phyloP scores from a whole-genome alignment of 2,329 filamentous ascomycete species.

The Pseudopithomyces maydicus region DNA sequence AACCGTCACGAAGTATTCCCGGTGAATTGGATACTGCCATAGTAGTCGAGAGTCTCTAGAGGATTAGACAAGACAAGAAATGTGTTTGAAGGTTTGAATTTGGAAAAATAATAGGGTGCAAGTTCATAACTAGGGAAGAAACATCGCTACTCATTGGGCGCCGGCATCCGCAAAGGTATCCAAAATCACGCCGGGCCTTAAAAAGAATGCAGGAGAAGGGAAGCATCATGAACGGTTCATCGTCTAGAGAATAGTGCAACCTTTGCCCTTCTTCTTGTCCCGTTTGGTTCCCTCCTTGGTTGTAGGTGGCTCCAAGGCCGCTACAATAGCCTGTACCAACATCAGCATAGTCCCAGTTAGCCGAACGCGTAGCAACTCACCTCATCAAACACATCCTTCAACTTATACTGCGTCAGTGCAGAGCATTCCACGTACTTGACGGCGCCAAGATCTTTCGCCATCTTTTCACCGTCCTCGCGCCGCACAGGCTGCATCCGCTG shows the following conservation, averaged over 20 bases:
- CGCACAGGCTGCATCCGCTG: slow-evolving; percentile 95
- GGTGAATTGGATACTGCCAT: too few relatives aligned
- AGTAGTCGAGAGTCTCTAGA: background rate
- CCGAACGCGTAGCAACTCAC: slow-evolving; percentile 56
- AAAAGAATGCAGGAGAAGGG: slow-evolving; percentile 37
- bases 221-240: slow-evolving; percentile 15
- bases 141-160: slow-evolving; percentile 48
- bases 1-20: background rate
- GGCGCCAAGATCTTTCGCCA: slow-evolving; percentile 96
- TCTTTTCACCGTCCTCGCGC: slow-evolving; percentile 90
- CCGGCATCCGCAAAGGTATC: slow-evolving; percentile 45
- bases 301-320: slow-evolving; percentile 84
- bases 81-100: slow-evolving; percentile 11
- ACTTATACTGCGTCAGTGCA: slow-evolving; percentile 94
- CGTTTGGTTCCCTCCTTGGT: slow-evolving; percentile 60
- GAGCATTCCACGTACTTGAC: slow-evolving; percentile 99
- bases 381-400: slow-evolving; percentile 99
- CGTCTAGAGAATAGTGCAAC: slow-evolving; percentile 45
- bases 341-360: background rate
- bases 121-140: slow-evolving; percentile 34
- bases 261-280: slow-evolving; percentile 39
- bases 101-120: slow-evolving; percentile 22
- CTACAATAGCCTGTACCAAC: slow-evolving; percentile 80
- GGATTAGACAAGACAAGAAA: slow-evolving; percentile 5
- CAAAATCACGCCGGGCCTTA: slow-evolving; percentile 42